Base-by-base conservation (phyloP, 495 filamentous ascomycete species). In the Neurospora sp. region DNA sequence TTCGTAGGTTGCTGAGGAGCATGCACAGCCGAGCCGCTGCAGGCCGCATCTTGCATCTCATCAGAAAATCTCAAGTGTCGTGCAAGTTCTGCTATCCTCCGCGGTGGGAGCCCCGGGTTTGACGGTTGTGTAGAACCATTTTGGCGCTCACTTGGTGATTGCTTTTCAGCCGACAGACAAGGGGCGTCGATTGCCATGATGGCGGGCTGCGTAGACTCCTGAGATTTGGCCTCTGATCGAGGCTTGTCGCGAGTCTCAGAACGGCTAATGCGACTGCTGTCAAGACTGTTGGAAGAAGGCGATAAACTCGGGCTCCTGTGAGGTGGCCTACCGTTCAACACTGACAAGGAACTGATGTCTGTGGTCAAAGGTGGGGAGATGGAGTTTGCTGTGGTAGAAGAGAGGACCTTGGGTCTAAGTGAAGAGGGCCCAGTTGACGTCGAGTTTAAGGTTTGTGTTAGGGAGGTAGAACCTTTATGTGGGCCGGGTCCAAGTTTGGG, bases 261-360 rank as follows among this genome's bases (percentile, higher is more conserved):
- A 11, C 10, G 39, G 22, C 27, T 71, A 2, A 20, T 14, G 16
- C 37, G 37, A 38, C 22, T 22, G n/a, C 27, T 65, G 73, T 27
- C 68, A 37, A 37, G 14, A 46, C 0, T 69, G 48, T 12, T 68
- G 68, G 69, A 18, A 11, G 74, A 22, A 11, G 71, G 41, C 42
- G 77, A 72, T 7, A 73, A 31, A 20, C 68, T 72, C 68, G 37
- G 71, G 40, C 74, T 71, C 27, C 78, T 80, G 42, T 68, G 73
- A 11, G 61, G 18, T 11, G 76, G 73, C 44, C 77, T 73, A 20
- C 70, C 72, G 53, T 71, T 48, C 53, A 11, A 0, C 37, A 4
- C 4, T 70, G 72, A 35, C 69, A 69, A 38, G 68, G 53, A 61
- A 59, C 11, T n/a, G 46, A 37, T 22, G 65, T n/a, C 35, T 68